These are phyloP conservation scores for Zygnema cylindricum DNA, from an alignment of 139 green algal genomes.

Conservation along the genomic window DNA sequence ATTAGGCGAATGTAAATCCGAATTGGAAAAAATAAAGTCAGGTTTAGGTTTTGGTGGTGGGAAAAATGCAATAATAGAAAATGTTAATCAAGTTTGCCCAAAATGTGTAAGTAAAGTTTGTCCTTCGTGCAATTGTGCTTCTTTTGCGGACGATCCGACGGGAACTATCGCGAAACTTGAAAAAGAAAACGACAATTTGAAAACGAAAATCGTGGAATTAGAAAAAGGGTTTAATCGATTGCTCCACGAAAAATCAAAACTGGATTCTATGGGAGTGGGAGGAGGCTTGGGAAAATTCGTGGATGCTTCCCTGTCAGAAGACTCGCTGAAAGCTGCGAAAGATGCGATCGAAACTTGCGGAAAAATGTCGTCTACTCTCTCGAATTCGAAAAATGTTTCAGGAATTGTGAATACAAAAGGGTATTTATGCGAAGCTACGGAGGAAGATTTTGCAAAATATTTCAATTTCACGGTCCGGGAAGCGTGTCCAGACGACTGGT, in stretches of 20 bases:
- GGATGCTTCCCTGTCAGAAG: background rate
- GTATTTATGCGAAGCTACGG: slow-evolving; percentile 44
- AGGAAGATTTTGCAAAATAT: slow-evolving; percentile 38
- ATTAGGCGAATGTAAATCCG: background rate
- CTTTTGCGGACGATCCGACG: background rate
- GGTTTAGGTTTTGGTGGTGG: background rate
- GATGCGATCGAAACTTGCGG: background rate
- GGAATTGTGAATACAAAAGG: background rate
- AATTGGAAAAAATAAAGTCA: background rate
- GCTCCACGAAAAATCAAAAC: slow-evolving; percentile 2
- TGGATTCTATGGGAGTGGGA: slow-evolving; percentile 7
- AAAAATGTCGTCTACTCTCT: background rate
- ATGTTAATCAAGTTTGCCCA: background rate
- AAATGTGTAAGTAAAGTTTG: background rate
- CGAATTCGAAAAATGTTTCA: too few species aligned
- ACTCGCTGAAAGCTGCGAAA: slow-evolving; percentile 22
- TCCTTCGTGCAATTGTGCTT: background rate
- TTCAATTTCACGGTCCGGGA: slow-evolving; percentile 22
- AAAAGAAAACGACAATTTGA: background rate
- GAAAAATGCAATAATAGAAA: background rate
- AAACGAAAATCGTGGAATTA: background rate
- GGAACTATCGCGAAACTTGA: background rate
- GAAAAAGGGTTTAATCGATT: background rate
- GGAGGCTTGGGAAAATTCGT: background rate
- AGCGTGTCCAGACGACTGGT: slow-evolving; percentile 51